Evolutionary conservation across 345 rosid genomes (phyloP).

Genomic region (Raphanus sativus): DNA sequence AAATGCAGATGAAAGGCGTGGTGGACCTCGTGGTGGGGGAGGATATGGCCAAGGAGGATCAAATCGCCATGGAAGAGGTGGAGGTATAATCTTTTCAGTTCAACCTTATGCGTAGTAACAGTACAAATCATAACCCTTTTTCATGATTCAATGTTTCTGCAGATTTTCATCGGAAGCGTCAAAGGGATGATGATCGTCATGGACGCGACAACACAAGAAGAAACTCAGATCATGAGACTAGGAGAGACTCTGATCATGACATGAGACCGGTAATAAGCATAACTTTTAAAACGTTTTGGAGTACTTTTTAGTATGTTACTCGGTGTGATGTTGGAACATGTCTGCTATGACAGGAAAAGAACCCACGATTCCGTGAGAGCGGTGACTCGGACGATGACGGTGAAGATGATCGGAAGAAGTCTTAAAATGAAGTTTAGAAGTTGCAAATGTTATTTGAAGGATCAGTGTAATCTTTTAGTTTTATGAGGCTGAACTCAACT

Average conservation of each 20-base stretch:
- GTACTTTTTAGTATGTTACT: not conserved
- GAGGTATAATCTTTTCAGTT: conserved; percentile 38
- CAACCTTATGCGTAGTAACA: not conserved
- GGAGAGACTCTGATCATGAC: conserved; percentile 26
- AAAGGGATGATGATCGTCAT: conserved; percentile 83
- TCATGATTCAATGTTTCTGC: not conserved
- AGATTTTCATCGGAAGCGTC: conserved; percentile 80
- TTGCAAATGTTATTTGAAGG: conserved; percentile 16
- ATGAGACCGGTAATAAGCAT: conserved; percentile 36
- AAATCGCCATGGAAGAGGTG: conserved; percentile 57
- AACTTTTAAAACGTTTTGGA: not conserved
- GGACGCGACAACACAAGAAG: conserved; percentile 67
- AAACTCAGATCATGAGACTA: conserved; percentile 14
- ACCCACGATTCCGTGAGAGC: conserved; percentile 96
- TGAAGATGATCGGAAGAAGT: conserved; percentile 67
- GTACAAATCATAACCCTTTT: not conserved
- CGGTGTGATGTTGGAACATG: not conserved
- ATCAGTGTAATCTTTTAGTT: conserved; percentile 26
- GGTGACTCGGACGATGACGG: conserved; percentile 95
- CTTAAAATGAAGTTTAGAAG: conserved; percentile 38
- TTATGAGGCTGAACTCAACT: conserved; percentile 19
- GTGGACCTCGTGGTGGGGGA: conserved; percentile 23
- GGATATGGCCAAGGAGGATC: conserved; percentile 68
- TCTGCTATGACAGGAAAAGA: conserved; percentile 69
- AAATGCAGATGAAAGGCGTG: conserved; percentile 79